Evolutionary conservation across 306 rosid genomes (phyloP), one percentile per base, ranked within the genome.

Genomic region (Cucumis hystrix): DNA sequence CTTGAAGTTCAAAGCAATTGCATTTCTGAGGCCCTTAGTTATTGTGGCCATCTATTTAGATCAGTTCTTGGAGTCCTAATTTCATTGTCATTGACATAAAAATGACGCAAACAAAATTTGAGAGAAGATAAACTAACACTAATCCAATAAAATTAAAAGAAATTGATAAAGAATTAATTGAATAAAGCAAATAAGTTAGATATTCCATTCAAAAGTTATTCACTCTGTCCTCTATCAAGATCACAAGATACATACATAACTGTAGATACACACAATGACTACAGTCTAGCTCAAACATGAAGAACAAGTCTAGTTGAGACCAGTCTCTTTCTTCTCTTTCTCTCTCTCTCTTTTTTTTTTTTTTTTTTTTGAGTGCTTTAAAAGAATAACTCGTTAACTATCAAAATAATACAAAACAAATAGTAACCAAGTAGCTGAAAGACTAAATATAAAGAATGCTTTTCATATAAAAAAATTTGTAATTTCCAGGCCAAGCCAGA

Each of bases 401-500:
- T 47, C 41, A 51, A 71, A 51, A 49, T 16, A 49, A 49, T 71
- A 47, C 60, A 71, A 71, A 71, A 28, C 25, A 71, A 71, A 71
- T 14, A 8, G 40, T 23, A 30, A 8, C 56, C 57, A 51, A 56
- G 37, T 18, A 74, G 78, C 45, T 75, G 55, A 58, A 55, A 33
- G 66, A 75, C 35, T 70, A 47, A 23, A 35, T 65, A 14, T n/a
- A 60, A 83, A 21, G 69, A 72, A 81, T 64, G 58, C 18, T 10
- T 70, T 14, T 7, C 43, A 68, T n/a, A 43, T 58, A 67, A 81
- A 57, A 43, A 16, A 45, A 18, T 45, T 33, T 55, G 79, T 51
- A 40, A 37, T 40, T 76, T 39, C 40, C 59, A 45, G 58, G 41
- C 70, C 75, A 75, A 78, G 64, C 79, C 76, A 79, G 10, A 37